Evolutionary conservation across 1,284 basidiomycete genomes (phyloP).

Genomic region (Trichosporon faecale): DNA sequence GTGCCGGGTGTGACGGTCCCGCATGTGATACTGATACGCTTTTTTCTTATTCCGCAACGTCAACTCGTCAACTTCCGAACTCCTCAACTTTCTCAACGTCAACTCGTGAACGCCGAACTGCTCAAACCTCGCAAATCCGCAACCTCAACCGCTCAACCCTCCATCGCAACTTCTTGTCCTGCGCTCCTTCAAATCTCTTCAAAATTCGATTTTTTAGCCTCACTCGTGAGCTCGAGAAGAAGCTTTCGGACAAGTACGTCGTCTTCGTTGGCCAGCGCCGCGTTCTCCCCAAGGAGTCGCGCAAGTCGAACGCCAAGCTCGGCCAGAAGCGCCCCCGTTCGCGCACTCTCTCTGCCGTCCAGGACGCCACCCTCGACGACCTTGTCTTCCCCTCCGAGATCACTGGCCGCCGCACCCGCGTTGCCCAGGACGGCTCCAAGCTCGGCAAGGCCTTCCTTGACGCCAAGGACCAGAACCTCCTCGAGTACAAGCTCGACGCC

Average conservation of each 20-base stretch:
- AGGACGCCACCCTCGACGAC: constrained; percentile 98
- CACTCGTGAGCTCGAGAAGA: constrained; percentile 97
- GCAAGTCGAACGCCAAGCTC: constrained; percentile 75
- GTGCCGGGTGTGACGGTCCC: constrained; percentile 20
- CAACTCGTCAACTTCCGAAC: too few species aligned
- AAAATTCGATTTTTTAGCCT: constrained; percentile 60
- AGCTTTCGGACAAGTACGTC: constrained; percentile 94
- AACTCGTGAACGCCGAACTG: too few species aligned
- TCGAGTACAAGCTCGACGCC: constrained; percentile 87
- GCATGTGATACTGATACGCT: constrained; percentile 24
- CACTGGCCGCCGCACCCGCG: constrained; percentile 93
- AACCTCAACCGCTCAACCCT: too few species aligned
- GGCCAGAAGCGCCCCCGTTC: constrained; percentile 91
- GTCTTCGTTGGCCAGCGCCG: constrained; percentile 98
- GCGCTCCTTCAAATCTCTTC: background rate
- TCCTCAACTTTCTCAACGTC: too few species aligned
- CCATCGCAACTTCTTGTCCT: background rate
- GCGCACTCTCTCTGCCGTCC: constrained; percentile 95
- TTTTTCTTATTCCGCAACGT: background rate
- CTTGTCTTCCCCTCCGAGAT: constrained; percentile 99
- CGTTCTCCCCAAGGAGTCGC: constrained; percentile 96
- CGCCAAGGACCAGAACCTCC: constrained; percentile 94
- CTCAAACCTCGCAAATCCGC: too few species aligned
- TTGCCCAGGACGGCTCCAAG: constrained; percentile 85
- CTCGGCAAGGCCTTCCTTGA: constrained; percentile 97